Percentiles rank a stretch among this genome's conserved stretches.
Evolutionary conservation across 2,329 filamentous ascomycete species (phyloP).

Genomic region (Escovopsis weberi): DNA sequence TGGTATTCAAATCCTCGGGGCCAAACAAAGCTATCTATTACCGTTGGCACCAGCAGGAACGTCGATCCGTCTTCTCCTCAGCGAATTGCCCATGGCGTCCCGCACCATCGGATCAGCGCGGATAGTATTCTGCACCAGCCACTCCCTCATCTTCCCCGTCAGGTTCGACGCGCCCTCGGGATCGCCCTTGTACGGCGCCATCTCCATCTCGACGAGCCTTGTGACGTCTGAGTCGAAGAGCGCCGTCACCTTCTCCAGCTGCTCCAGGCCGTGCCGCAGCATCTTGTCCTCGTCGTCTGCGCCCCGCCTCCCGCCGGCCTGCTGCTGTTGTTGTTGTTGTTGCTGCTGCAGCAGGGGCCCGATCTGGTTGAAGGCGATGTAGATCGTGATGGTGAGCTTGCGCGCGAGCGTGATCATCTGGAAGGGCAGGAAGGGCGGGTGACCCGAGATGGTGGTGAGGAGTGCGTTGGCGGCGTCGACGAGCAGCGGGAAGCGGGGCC

Average conservation of each 20-base stretch:
- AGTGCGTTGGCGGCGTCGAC: constrained; percentile 32
- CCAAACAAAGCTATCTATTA: constrained; percentile 20
- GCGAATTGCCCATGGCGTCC: constrained; percentile 56
- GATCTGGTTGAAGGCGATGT: constrained; percentile 72
- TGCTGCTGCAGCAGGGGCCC: constrained; percentile 47
- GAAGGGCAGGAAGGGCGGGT: constrained; percentile 64
- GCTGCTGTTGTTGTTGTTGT: constrained; percentile 11
- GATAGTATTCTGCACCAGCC: constrained; percentile 77
- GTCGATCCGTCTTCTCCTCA: constrained; percentile 47
- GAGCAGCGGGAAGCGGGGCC: constrained; percentile 34
- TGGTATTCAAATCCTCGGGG: too few species aligned
- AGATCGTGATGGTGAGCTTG: constrained; percentile 61
- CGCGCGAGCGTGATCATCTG: constrained; percentile 65
- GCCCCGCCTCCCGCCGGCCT: constrained; percentile 8
- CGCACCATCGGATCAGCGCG: constrained; percentile 67
- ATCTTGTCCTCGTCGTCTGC: constrained; percentile 32
- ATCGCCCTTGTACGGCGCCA: constrained; percentile 70
- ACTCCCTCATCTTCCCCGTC: constrained; percentile 63
- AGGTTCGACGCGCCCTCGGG: constrained; percentile 41
- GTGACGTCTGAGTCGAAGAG: constrained; percentile 54
- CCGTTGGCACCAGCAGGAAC: constrained; percentile 47
- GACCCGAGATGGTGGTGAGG: constrained; percentile 23
- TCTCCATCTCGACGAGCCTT: constrained; percentile 60
- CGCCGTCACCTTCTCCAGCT: constrained; percentile 45
- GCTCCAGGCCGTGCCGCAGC: constrained; percentile 47